A percentile compares a stretch with the other conserved stretches of the same genome.
Conservation (phyloP, 2,329 filamentous ascomycete genomes). For the Aspergillus carbonarius region DNA sequence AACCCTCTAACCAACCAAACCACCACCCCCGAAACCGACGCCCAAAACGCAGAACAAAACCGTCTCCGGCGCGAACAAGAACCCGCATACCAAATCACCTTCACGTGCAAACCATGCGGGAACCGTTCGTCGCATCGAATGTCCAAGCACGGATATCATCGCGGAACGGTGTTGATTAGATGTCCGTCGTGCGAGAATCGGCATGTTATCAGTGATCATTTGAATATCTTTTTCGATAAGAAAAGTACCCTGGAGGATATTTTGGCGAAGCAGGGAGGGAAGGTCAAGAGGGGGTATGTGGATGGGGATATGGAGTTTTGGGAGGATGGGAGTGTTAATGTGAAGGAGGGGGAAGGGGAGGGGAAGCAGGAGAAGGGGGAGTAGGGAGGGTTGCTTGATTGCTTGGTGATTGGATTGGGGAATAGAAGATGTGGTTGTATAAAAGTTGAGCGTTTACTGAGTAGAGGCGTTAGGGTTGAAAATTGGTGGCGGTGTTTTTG, state of each 20-base stretch:
- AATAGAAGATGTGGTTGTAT: too few species aligned
- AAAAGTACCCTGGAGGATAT: conserved; percentile 46
- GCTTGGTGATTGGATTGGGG: too few species aligned
- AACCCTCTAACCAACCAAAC: conserved; percentile 35
- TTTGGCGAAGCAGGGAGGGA: conserved; percentile 54
- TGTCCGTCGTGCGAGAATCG: conserved; percentile 84
- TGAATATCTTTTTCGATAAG: conserved; percentile 59
- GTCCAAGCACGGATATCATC: conserved; percentile 93
- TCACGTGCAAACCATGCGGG: conserved; percentile 87
- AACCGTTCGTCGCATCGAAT: conserved; percentile 79
- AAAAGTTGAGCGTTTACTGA: not conserved
- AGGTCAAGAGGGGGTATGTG: conserved; percentile 73
- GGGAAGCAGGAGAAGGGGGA: conserved; percentile 4
- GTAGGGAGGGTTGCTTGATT: too few species aligned
- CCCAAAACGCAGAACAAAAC: conserved; percentile 36
- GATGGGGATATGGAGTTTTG: conserved; percentile 93
- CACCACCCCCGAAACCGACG: conserved; percentile 27
- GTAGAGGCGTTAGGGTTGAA: not conserved
- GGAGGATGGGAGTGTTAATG: conserved; percentile 64
- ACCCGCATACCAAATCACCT: conserved; percentile 81
- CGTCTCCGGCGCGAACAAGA: conserved; percentile 42
- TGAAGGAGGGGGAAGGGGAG: conserved; percentile 19
- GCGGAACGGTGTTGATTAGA: conserved; percentile 82
- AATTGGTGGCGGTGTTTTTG: not conserved
- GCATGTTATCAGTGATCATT: conserved; percentile 88